These are phyloP conservation scores for Podila horticola DNA, from an alignment of 192 early-diverging fungal genomes.

Conservation along the genomic window DNA sequence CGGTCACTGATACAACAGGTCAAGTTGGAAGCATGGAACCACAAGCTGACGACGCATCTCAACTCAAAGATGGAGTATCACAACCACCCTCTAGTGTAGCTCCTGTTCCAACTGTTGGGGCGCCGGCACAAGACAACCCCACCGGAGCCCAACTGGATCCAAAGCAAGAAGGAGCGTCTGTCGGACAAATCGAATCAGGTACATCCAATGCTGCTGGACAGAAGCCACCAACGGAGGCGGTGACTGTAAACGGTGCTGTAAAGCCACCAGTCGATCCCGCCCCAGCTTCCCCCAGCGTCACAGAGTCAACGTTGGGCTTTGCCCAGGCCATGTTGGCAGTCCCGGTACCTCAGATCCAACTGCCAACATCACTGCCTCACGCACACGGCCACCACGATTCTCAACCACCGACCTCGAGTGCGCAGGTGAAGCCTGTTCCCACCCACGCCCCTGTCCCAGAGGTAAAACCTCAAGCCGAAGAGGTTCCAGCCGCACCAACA, in stretches of 20 bases:
- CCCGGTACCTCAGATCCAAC: slow-evolving; percentile 37
- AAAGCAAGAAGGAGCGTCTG: background rate
- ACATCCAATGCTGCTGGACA: background rate
- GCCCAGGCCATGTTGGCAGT: slow-evolving; percentile 52
- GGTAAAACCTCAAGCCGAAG: background rate
- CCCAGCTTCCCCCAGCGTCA: slow-evolving; percentile 1
- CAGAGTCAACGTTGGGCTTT: slow-evolving; percentile 27
- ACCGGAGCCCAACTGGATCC: background rate
- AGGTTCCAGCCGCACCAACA: background rate
- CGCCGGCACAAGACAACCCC: background rate
- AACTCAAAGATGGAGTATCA: no score
- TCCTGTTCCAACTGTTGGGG: background rate
- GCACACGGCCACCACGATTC: slow-evolving; percentile 22
- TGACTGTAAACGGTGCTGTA: background rate
- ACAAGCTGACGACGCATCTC: background rate
- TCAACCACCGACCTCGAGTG: slow-evolving; percentile 7
- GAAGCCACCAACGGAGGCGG: slow-evolving; percentile 7
- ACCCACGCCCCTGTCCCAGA: background rate
- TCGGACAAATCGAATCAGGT: background rate
- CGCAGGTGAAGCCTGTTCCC: background rate
- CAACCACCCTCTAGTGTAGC: no score
- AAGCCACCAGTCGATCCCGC: slow-evolving; percentile 1
- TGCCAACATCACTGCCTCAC: slow-evolving; percentile 22
- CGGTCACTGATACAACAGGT: background rate
- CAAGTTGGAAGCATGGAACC: background rate